These are phyloP conservation scores for Phlebiopsis flavidoalba DNA, from an alignment of 768 basidiomycete genomes.

Conservation along the genomic window DNA sequence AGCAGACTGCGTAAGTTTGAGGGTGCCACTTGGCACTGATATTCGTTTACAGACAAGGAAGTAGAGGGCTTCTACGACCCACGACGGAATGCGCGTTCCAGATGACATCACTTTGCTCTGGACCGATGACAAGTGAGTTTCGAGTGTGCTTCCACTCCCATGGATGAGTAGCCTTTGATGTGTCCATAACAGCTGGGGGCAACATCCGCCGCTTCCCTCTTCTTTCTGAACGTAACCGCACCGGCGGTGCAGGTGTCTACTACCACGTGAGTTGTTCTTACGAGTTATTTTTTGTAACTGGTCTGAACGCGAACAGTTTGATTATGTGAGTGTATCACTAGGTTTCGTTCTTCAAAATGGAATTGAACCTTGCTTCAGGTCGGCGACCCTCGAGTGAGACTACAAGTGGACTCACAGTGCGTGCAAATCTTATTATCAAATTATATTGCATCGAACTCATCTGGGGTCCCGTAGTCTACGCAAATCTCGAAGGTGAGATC, in stretches of 20 bases:
- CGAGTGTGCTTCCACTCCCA: background rate
- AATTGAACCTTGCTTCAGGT: constrained; percentile 31
- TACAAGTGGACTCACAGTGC: constrained; percentile 70
- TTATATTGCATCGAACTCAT: background rate
- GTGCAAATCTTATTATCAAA: constrained; percentile 12
- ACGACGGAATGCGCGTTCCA: constrained; percentile 52
- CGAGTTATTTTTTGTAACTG: background rate
- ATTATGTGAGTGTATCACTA: constrained; percentile 31
- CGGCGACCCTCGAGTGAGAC: constrained; percentile 54
- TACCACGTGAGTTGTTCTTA: constrained; percentile 26
- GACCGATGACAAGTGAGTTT: constrained; percentile 63
- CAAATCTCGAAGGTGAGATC: constrained; percentile 36
- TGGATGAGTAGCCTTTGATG: background rate
- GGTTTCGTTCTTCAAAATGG: constrained; percentile 6
- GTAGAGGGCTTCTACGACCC: constrained; percentile 68
- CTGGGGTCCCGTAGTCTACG: constrained; percentile 32
- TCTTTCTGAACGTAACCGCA: constrained; percentile 48
- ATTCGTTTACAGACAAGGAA: constrained; percentile 37
- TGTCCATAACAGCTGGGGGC: constrained; percentile 45
- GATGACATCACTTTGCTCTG: constrained; percentile 65
- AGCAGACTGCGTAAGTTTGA: constrained; percentile 10
- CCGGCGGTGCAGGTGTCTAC: constrained; percentile 68
- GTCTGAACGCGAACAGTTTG: constrained; percentile 28
- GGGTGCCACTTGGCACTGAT: background rate
- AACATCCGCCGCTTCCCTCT: constrained; percentile 62